Evolutionary conservation across 179 eudicot genomes (phyloP), one percentile per base, ranked within the genome.

Genomic region (Gypsophila paniculata): DNA sequence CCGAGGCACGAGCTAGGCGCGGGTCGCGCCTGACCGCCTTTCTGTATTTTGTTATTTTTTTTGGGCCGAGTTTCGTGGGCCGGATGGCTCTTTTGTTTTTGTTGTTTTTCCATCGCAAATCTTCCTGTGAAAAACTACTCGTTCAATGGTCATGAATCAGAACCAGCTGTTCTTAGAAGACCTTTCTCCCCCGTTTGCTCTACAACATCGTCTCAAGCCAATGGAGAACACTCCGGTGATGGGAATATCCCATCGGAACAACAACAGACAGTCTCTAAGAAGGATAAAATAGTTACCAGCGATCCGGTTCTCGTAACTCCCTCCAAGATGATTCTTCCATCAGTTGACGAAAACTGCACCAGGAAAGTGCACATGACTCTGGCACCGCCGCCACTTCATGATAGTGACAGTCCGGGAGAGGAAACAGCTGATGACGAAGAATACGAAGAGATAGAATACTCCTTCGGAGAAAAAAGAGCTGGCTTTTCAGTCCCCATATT

Each of bases 121-220:
- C 76, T 80, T 55, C 84, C 86, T 53, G 55, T 59, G 46, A 90
- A 65, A 65, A 85, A 81, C 60, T 79, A 59, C 64, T 75, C 88
- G 58, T 71, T 84, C 55, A 84, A 77, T 64, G 85, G 84, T 21
- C 85, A 79, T 32, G 97, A 87, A 66, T 62, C 74, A 17, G 91
- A 88, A 48, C 65, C 83, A 64, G 78, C 87, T 0, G 36, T 78
- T 68, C 32, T 52, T 59, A 81, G 97, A 74, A 86, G 83, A 69
- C 97, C 97, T 36, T 87, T 86, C 70, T 91, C 95, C 0, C 97
- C 96, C 54, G 80, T 91, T 66, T 77, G 95, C 71, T 80, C 90
- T 19, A 86, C 78, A n/a, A 74, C 89, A 68, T 82, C 90, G 36
- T 76, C 90, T 21, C 84, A 82, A 79, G 72, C 81, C 65, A 85